Base-by-base conservation (phyloP, 805 yeast genomes). In the Saccharomycopsis sp. region DNA sequence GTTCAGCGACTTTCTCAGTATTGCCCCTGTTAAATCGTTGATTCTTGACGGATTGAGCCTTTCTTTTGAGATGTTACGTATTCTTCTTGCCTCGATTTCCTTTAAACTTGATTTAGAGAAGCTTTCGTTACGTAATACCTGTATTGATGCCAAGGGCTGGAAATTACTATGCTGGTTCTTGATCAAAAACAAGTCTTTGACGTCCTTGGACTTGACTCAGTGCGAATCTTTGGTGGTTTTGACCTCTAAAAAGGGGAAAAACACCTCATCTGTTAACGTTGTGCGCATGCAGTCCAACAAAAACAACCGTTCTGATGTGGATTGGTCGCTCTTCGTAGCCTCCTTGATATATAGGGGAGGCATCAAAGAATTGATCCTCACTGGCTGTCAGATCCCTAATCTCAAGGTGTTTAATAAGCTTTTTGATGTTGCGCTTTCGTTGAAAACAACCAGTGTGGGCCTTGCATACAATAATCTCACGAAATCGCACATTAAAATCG, bases 1-100 rank as follows among this genome's bases (percentile, higher is more conserved):
- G 2, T 89, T 93, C 70, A 83, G 96, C 12, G 98, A 92, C 71
- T 93, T 92, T 66, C 76, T 91, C 50, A 75, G 96, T 47, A 85
- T 91, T 58, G 94, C 93, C 0, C 97, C 97, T 0, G 80, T 92
- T 35, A 80, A 84, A 52, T 82, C 86, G 61, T 72, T 93, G 2
- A 78, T 87, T 0, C 77, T 93, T 58, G 97, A 92, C 72, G 93
- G 94, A 47, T 91, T 88, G 19, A 72, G 80, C 3, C 71, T 93
- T 56, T 80, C 92, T 1, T 77, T 80, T 20, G 91, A 86, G 58
- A 93, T 91, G 89, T 78, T 91, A 58, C 78, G 83, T 64, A 82
- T 86, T 23, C 34, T 62, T 14, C 44, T 62, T 9, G 52, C 63
- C 12, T 62, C 64, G 3, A 34, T 62, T 15, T 58, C 54, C 5